phyloP scores from a whole-genome alignment of 1,139 yeast species.

The Pichia sp. region DNA sequence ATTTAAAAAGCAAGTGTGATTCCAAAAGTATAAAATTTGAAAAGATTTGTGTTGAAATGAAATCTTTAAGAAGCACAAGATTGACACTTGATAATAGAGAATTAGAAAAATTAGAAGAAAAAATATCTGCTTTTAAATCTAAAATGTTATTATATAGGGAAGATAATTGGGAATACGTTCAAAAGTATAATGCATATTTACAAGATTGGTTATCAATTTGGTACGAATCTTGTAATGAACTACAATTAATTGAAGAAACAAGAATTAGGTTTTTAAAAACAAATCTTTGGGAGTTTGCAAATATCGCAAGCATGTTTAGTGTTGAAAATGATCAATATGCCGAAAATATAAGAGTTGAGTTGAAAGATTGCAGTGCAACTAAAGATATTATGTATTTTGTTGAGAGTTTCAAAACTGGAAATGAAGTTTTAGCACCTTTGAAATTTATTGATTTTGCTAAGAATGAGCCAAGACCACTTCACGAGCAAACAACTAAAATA shows the following conservation, averaged over 20 bases:
- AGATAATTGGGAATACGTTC: constrained; percentile 55
- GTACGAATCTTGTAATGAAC: constrained; percentile 59
- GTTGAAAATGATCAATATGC: constrained; percentile 73
- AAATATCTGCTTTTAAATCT: constrained; percentile 49
- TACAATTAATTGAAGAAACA: constrained; percentile 74
- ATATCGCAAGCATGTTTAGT: constrained; percentile 67
- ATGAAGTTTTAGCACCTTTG: constrained; percentile 53
- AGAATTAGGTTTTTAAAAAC: constrained; percentile 70
- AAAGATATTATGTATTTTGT: constrained; percentile 56
- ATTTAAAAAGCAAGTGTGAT: constrained; percentile 34
- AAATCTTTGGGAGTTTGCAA: constrained; percentile 79
- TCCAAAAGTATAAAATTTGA: constrained; percentile 49
- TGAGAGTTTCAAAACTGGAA: constrained; percentile 58
- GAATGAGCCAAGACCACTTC: constrained; percentile 27
- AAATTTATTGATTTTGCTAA: constrained; percentile 43
- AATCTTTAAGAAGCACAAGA: constrained; percentile 54
- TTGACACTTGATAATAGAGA: constrained; percentile 78
- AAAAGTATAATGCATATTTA: constrained; percentile 57
- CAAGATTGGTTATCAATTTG: constrained; percentile 77
- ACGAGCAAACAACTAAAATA: constrained; percentile 17
- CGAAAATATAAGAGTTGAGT: constrained; percentile 58
- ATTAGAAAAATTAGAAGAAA: constrained; percentile 57
- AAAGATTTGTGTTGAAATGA: constrained; percentile 51
- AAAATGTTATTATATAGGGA: constrained; percentile 44
- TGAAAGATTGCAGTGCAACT: constrained; percentile 63